Base-by-base conservation (phyloP, 2,329 filamentous ascomycete genomes). In the Apiospora sp. region DNA sequence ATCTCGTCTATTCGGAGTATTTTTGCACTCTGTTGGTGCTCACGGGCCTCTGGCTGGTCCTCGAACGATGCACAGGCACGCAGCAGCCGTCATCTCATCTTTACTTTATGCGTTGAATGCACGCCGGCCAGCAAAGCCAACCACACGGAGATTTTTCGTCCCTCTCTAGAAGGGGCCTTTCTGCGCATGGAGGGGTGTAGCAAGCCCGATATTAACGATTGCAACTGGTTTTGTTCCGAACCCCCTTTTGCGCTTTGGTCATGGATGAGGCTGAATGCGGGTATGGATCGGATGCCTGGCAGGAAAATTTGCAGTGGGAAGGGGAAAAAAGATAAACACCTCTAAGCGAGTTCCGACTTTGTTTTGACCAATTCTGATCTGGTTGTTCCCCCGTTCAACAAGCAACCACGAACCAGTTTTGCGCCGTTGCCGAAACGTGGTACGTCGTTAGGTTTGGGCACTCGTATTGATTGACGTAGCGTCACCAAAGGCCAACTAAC, bases 1-100 rank as follows among this genome's bases (percentile, higher is more conserved):
- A 79, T 78, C 76, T 80, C 78, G 78, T 77, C 76, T 79, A 75
- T 74, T 79, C 79, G 79, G 79, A 75, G 78, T 79, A 81, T 78
- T 79, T 81, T 77, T 78, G 77, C 72, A 73, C 78, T 75, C 12
- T 64, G 34, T 41, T 64, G 12, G 34, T 8, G 41, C 71, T 77
- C 78, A 78, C 79, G 77, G 79, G 75, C 78, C 80, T 78, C 77
- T 74, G 74, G 75, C 77, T 74, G 79, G 76, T 76, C 79, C 77
- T 75, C 71, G 72, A 74, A 74, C 72, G 73, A 75, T 70, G 74
- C 77, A 78, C 75, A 74, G 76, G 76, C 76, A 75, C 76, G 75
- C 73, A 75, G 72, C 72, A 69, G 46, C 73, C 73, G 67, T 67
- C 71, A 71, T 75, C 69, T 77, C 75, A 76, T 77, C 74, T 74